Base-by-base conservation (phyloP, 225 moss, liverwort and hornwort species). In the Ulota crispa region DNA sequence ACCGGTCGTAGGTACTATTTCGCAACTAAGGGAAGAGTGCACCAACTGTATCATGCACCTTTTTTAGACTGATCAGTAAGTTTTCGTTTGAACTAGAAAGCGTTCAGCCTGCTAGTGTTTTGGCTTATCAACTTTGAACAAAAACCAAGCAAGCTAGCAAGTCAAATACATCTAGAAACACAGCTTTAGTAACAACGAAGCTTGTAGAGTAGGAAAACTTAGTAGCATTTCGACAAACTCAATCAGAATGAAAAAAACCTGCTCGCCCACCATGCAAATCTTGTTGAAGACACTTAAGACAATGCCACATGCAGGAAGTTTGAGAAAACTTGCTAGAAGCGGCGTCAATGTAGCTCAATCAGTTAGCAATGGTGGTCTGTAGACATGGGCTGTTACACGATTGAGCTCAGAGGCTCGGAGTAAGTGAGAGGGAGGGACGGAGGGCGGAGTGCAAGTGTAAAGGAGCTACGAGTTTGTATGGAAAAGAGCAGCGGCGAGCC, bases 401-500 rank as follows among this genome's bases (percentile, higher is more conserved):
- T 23, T 50, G 50, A 50, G 16, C 50, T 50, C 50, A 50, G 50
- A 4, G 4, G 50, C 50, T 18, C 50, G 50, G 50, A 45, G 45
- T 45, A 39, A 39, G 39, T 8, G 39, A 39, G 39, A 8, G 13
- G 45, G 45, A 45, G 45, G 45, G 45, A 14, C 45, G 50, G 18
- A 6, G 50, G 50, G 50, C 10, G 30, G 21, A 30, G 52, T 70
- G 72, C 53, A 72, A 32, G 20, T 9, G 70, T 2, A 11, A 9
- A 50, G 74, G 15, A 12, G 36, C 39, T 30, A 7, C 74, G 7
- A 42, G 77, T 64, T 81, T 84, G 84, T 81, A 84, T 30, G 63
- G 6, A 1, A 50, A 72, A 72, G 36, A 4, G 72, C 72, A 21
- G 72, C 4, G 12, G 0, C 0, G 26, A 9, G 57, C 0, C 3